These are phyloP conservation scores for Ceratorhiza oryzae-sativae DNA, from an alignment of 1,284 basidiomycete species.

Conservation along the genomic window DNA sequence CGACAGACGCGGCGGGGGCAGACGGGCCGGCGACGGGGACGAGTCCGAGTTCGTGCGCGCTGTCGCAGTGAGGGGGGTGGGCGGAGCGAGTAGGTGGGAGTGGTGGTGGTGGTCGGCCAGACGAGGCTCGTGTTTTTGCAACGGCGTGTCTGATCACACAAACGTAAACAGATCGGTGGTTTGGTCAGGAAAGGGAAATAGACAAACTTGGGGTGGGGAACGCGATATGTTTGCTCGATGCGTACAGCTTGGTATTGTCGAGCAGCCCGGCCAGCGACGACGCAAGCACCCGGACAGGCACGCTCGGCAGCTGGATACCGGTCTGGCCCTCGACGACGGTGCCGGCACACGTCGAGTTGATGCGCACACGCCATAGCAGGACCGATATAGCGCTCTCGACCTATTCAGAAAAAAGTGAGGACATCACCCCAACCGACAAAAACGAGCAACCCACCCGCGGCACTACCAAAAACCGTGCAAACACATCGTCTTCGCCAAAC, in stretches of 20 bases:
- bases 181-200: slow-evolving; percentile 3
- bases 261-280: slow-evolving; percentile 24
- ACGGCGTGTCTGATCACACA: slow-evolving; percentile 1
- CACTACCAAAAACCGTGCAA: slow-evolving; percentile 32
- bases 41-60: slow-evolving; percentile 3
- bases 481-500: slow-evolving; percentile 20
- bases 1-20: slow-evolving; percentile 1
- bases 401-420: background rate
- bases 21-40: background rate
- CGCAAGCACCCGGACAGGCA: slow-evolving; percentile 30
- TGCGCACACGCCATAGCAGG: slow-evolving; percentile 32
- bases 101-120: slow-evolving; percentile 16
- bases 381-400: slow-evolving; percentile 36
- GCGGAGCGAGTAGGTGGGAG: slow-evolving; percentile 14
- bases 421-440: background rate
- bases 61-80: background rate
- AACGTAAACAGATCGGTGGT: slow-evolving; percentile 14
- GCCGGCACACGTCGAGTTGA: slow-evolving; percentile 25
- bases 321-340: slow-evolving; percentile 6
- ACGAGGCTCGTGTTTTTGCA: slow-evolving; percentile 13
- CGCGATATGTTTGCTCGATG: slow-evolving; percentile 21
- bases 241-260: slow-evolving; percentile 37
- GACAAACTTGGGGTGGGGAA: slow-evolving; percentile 21
- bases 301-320: slow-evolving; percentile 16
- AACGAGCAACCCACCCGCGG: slow-evolving; percentile 6